Percentiles rank a stretch among this genome's conserved stretches.
phyloP scores from a whole-genome alignment of 495 filamentous ascomycete species.

The Aspergillus bertholletiae region DNA sequence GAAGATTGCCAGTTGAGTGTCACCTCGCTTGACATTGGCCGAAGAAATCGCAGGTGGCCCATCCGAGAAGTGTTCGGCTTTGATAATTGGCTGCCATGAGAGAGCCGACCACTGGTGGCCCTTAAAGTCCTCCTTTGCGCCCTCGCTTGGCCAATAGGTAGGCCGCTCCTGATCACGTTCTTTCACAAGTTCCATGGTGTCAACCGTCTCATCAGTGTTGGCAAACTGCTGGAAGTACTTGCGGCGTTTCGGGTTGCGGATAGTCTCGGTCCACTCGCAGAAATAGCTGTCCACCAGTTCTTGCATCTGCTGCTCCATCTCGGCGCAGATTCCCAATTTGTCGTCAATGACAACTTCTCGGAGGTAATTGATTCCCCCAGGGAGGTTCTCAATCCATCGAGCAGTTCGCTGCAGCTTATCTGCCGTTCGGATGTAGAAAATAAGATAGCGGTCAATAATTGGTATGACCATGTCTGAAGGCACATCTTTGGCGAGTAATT shows the following conservation, averaged over 20 bases:
- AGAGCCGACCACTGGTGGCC: slow-evolving; percentile 68
- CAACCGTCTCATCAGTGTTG: slow-evolving; percentile 73
- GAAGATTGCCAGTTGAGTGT: slow-evolving; percentile 91
- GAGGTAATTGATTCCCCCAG: slow-evolving; percentile 83
- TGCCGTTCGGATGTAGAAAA: slow-evolving; percentile 95
- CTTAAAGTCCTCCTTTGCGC: slow-evolving; percentile 71
- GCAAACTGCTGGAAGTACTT: slow-evolving; percentile 82
- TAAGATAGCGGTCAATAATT: slow-evolving; percentile 86
- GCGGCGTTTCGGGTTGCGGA: slow-evolving; percentile 64
- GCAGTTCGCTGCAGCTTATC: slow-evolving; percentile 94
- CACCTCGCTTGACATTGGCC: slow-evolving; percentile 76
- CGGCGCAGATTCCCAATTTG: slow-evolving; percentile 80
- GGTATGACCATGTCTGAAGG: slow-evolving; percentile 80
- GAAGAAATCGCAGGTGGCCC: slow-evolving; percentile 60
- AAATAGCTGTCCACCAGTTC: slow-evolving; percentile 85
- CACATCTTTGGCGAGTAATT: slow-evolving; percentile 89
- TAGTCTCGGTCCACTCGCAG: slow-evolving; percentile 91
- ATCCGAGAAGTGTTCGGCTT: slow-evolving; percentile 70
- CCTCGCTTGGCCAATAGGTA: slow-evolving; percentile 76
- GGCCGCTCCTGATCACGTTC: slow-evolving; percentile 78
- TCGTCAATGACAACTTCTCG: slow-evolving; percentile 83
- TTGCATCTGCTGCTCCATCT: slow-evolving; percentile 88
- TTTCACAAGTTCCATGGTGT: slow-evolving; percentile 65
- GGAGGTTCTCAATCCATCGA: slow-evolving; percentile 85
- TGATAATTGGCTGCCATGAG: slow-evolving; percentile 82